Percentiles rank a stretch among this genome's conserved stretches.
Conservation (phyloP, 305 asterid species). For the Solanum hybrid region DNA sequence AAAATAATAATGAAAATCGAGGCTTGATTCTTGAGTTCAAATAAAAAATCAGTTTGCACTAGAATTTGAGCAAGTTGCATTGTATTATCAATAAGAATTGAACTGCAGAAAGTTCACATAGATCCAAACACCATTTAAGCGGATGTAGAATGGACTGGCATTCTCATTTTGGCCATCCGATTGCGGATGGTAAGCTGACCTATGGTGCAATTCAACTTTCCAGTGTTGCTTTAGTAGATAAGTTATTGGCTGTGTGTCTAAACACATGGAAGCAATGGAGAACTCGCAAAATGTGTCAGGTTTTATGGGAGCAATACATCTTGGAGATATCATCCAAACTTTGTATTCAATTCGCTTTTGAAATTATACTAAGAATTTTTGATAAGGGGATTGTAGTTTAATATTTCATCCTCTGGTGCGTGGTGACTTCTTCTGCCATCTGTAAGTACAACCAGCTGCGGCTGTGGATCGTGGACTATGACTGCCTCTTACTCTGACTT, state of each 20-base stretch:
- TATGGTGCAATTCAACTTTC: neutral
- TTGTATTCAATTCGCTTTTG: neutral
- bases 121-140: neutral
- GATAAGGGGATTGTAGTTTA: neutral
- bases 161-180: neutral
- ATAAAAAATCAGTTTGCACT: neutral
- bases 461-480: neutral
- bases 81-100: neutral
- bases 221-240: neutral
- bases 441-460: neutral
- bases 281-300: neutral
- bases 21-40: neutral
- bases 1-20: neutral
- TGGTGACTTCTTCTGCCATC: neutral
- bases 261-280: neutral
- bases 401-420: neutral
- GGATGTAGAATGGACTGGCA: neutral
- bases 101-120: neutral
- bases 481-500: neutral
- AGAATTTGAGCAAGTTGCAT: neutral
- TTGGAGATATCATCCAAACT: neutral
- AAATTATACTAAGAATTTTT: neutral
- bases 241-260: neutral
- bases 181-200: neutral
- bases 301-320: neutral